Conservation (phyloP, 306 rosid species). For the Vigna mungo region DNA sequence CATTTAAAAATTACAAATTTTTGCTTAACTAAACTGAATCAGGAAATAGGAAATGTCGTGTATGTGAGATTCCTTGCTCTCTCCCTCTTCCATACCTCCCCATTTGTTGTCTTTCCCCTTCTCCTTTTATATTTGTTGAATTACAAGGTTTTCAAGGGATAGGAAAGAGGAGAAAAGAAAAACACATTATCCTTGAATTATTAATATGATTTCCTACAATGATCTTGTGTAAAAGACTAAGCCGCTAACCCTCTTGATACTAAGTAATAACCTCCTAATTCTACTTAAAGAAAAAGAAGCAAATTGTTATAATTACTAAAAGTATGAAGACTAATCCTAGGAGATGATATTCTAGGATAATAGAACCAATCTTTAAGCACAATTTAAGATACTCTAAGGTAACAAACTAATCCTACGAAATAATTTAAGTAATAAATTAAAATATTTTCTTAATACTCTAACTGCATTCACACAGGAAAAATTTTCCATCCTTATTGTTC, state of each 20-base stretch:
- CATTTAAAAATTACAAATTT: not conserved
- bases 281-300: not conserved
- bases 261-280: not conserved
- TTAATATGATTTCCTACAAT: not conserved
- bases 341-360: not conserved
- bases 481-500: not conserved
- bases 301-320: not conserved
- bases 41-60: not conserved
- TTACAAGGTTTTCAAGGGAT: too few relatives aligned
- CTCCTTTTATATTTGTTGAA: not conserved
- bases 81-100: not conserved
- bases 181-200: not conserved
- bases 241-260: not conserved
- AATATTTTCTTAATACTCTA: not conserved
- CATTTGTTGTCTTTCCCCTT: not conserved
- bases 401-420: not conserved
- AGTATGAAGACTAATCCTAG: not conserved
- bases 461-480: not conserved
- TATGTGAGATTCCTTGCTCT: not conserved
- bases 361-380: not conserved
- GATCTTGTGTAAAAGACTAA: not conserved
- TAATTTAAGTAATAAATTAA: not conserved
- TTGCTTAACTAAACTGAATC: not conserved
- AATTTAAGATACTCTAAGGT: not conserved
- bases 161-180: not conserved